Base-by-base conservation (phyloP, 768 basidiomycete species). In the Rhizopogon salebrosus region DNA sequence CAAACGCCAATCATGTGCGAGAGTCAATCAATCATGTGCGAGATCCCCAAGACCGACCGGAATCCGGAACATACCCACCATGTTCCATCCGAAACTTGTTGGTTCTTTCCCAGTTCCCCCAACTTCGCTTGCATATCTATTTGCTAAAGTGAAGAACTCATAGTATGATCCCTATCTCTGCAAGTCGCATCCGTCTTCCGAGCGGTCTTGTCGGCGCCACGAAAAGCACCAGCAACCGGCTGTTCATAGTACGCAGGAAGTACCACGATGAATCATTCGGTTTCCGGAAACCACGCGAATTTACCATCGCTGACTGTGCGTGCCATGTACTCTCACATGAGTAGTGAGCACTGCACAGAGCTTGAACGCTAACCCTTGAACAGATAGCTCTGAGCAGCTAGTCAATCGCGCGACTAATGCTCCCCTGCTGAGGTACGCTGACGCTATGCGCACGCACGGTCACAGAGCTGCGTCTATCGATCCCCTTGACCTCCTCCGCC, bases 381-480 rank as follows among this genome's bases (percentile, higher is more conserved):
- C 51, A 89, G 88, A 89, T 62, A 87, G 82, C 2, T 65, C 76
- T 1, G 71, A 72, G 0, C 88, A 91, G 59, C 74, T 92, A 13
- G 64, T 74, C 48, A 89, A 89, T 67, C 79, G 93, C 8, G 75
- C 75, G 13, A 63, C 65, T 3, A 93, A 95, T 59, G 91, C 92
- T 0, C 74, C 89, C 3, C 73, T 97, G 16, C 72, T 95, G 40
- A 87, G 94, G 31, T 95, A 93, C 63, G 89, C 93, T 10, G 94
- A 95, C 64, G 86, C 88, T 2, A 78, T 95, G 60, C 80, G 92
- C n/a, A 84, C 77, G 0, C 89, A 92, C 57, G 89, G 87, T 0
- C 92, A 93, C 62, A 82, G 90, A 27, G 90, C 91, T 3, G 91
- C 92, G 0, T 76, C 80, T 39, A 88, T 95, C 38, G 93, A 97